A percentile compares a stretch with the other conserved stretches of the same genome.
These are phyloP conservation scores for Yamadazyma conglobata DNA, from an alignment of 1,139 yeast species.

Conservation along the genomic window DNA sequence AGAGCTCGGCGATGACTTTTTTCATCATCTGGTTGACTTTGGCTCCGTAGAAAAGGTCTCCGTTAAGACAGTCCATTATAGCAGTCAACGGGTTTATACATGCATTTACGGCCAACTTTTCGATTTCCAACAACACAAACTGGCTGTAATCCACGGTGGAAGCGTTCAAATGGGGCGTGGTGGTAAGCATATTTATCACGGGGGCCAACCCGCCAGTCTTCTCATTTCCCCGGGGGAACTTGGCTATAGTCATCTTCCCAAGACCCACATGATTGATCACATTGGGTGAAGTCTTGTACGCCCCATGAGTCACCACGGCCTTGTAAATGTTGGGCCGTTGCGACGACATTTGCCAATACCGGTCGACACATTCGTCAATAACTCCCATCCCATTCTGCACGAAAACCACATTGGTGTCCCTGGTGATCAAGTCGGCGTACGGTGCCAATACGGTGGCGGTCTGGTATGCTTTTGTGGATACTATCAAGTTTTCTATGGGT, in stretches of 20 bases:
- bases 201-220: not conserved
- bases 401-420: slow-evolving; percentile 55
- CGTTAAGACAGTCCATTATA: slow-evolving; percentile 66
- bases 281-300: slow-evolving; percentile 43
- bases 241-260: slow-evolving; percentile 52
- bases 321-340: slow-evolving; percentile 58
- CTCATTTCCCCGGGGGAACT: slow-evolving; percentile 6
- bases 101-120: slow-evolving; percentile 71
- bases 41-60: slow-evolving; percentile 49
- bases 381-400: slow-evolving; percentile 79
- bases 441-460: slow-evolving; percentile 45
- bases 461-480: slow-evolving; percentile 64
- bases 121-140: slow-evolving; percentile 61
- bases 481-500: slow-evolving; percentile 49
- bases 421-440: slow-evolving; percentile 36
- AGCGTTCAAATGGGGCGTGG: slow-evolving; percentile 37
- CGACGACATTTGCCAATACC: slow-evolving; percentile 50
- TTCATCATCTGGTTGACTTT: slow-evolving; percentile 31
- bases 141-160: slow-evolving; percentile 48
- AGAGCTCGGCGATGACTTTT: slow-evolving; percentile 46
- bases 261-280: slow-evolving; percentile 63
- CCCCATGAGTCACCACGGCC: slow-evolving; percentile 85
- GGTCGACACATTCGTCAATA: slow-evolving; percentile 47
- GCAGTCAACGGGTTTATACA: slow-evolving; percentile 77
- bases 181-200: slow-evolving; percentile 29